Percentiles rank a stretch among this genome's conserved stretches.
Conservation (phyloP, 2,329 filamentous ascomycete species). For the Clarireedia monteithiana region DNA sequence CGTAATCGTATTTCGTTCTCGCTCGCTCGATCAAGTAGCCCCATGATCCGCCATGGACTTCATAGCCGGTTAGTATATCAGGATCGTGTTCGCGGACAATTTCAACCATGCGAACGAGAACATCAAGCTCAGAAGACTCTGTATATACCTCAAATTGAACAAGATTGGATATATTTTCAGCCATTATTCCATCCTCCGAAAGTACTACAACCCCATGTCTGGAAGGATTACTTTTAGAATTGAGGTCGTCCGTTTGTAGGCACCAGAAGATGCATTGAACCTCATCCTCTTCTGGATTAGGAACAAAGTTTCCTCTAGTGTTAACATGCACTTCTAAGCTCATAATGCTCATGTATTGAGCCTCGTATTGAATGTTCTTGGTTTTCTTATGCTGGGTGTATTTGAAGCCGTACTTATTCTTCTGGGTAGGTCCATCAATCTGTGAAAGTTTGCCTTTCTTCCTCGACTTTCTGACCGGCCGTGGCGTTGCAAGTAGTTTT, state of each 20-base stretch:
- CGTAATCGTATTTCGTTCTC: conserved; percentile 76
- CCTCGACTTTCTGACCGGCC: conserved; percentile 11
- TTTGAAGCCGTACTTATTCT: conserved; percentile 74
- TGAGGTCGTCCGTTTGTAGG: conserved; percentile 66
- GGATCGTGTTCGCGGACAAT: conserved; percentile 80
- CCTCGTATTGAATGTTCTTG: conserved; percentile 73
- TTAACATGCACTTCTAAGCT: conserved; percentile 90
- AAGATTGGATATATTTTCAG: conserved; percentile 54
- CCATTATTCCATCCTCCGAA: conserved; percentile 51
- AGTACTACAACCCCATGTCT: conserved; percentile 68
- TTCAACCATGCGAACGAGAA: conserved; percentile 79
- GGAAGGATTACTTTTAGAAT: conserved; percentile 42
- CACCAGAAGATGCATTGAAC: conserved; percentile 88
- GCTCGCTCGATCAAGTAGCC: conserved; percentile 92
- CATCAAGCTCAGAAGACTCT: conserved; percentile 73
- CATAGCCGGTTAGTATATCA: conserved; percentile 89
- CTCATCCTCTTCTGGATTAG: conserved; percentile 86
- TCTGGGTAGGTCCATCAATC: conserved; percentile 82
- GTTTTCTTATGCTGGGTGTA: conserved; percentile 71
- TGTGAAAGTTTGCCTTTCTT: conserved; percentile 54
- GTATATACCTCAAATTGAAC: conserved; percentile 58
- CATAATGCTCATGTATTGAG: conserved; percentile 94
- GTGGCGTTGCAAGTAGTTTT: conserved; percentile 8
- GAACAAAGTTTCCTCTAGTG: conserved; percentile 69
- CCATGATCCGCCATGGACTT: conserved; percentile 91